Evolutionary conservation across 352 stramenopile species (phyloP), one percentile per base, ranked within the genome.

Genomic region (Phytophthora fragariaefolia): DNA sequence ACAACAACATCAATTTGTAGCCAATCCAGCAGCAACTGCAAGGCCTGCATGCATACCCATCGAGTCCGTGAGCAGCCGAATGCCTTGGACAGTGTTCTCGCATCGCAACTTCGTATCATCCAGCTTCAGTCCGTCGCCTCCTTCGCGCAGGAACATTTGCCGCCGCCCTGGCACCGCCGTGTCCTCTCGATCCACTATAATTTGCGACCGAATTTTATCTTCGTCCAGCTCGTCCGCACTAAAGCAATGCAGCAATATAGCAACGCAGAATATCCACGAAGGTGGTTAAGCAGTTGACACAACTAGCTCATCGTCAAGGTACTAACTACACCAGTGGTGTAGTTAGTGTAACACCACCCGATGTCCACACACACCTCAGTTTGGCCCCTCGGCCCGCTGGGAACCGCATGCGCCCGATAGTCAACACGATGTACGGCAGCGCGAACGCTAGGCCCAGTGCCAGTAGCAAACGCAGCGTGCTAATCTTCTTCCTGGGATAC

Each of bases 31-130:
- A 61, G 18, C 43, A 63, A 73, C 38, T 47, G 9, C 7, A 59
- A 1, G 34, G 10, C 23, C 13, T 23, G 30, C n/a, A 4, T 17
- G 18, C 12, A 32, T 61, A 86, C 80, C 80, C 51, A 76, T 83
- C 3, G 84, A 77, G 55, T 93, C 84, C 2, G 84, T 82, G 8
- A 90, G 48, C 34, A 87, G 26, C 7, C 43, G 59, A n/a, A 74
- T 58, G 6, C 80, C 80, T 42, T 91, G 77, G 3, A 82, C 63
- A 1, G 84, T 91, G 66, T 93, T 90, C 52, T 79, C 63, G 45
- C 84, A 93, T 24, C 45, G 72, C 6, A n/a, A 27, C 1, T 47
- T 24, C 1, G 62, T 79, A 24, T 73, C 53, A 6, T 91, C 82
- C 1, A 69, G 24, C 22, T 76, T 66, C 1, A 93, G 67, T 7